Evolutionary conservation across 352 stramenopile genomes (phyloP), one percentile per base, ranked within the genome.

Genomic region (Pythium coloratum): DNA sequence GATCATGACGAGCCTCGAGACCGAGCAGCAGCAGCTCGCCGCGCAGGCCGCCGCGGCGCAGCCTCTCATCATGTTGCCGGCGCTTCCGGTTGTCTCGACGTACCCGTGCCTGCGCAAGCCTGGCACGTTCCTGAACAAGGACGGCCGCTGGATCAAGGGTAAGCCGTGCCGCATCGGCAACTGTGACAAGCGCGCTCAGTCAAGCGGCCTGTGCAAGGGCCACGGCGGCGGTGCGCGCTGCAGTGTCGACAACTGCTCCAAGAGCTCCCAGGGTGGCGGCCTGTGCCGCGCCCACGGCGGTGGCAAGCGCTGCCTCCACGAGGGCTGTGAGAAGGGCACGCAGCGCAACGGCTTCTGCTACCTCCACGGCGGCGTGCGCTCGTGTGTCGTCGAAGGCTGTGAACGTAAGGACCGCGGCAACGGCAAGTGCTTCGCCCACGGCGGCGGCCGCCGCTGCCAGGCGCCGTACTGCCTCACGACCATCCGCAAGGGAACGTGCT

Each of bases 81-180:
- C 64, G 14, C 40, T 64, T 6, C 64, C 66, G 13, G 72, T 71
- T 40, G 58, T 74, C 14, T 66, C 76, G 28, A 74, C 74, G 38
- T 70, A 76, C 38, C 74, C 82, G 33, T 84, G 79, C 54, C 69
- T 84, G 10, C 83, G 85, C 62, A 90, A 90, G 57, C 83, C 85
- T 3, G 85, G 85, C 32, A 94, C 85, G n/a, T 94, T 94, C 71
- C 73, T 94, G 12, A 94, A 94, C 73, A 94, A 94, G 78, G 85
- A 94, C 66, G 85, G 85, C n/a, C 85, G 85, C 2, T 94, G 85
- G 85, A 93, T 93, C 75, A 93, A 93, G 74, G 85, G 85, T 73
- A 94, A 94, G 69, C 83, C 82, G 9, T 94, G 85, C 69, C 81
- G 79, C 55, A 84, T 88, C 68, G 75, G 84, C 63, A 73, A 74